A percentile compares a stretch with the other conserved stretches of the same genome.
These are phyloP conservation scores for Fistulifera solaris DNA, from an alignment of 108 stramenopile genomes.

Conservation along the genomic window DNA sequence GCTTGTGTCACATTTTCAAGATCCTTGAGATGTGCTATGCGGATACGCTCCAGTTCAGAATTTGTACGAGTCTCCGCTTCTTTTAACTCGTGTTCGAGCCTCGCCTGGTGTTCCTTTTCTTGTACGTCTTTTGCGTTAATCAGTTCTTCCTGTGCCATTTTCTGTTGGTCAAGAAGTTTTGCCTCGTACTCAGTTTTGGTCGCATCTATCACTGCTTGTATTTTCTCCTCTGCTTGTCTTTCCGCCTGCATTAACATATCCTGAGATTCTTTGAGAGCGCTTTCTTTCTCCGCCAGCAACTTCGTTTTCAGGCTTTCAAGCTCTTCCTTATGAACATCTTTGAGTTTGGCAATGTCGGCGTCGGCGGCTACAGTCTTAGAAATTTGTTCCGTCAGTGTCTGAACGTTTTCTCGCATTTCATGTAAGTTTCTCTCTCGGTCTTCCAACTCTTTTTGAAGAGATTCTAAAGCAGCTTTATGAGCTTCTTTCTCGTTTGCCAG, in stretches of 20 bases:
- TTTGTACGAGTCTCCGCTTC: no score
- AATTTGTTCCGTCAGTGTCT: not conserved
- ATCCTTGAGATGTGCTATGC: not conserved
- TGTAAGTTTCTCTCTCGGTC: not conserved
- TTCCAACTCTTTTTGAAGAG: not conserved
- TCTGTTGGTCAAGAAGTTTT: no score
- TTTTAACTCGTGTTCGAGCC: no score
- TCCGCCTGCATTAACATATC: no score
- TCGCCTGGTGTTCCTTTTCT: no score
- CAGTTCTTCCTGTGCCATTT: no score
- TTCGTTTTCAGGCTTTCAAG: not conserved
- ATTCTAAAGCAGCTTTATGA: constrained; percentile 1
- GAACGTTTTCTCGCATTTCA: not conserved
- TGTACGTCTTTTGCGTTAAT: no score
- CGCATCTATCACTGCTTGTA: no score
- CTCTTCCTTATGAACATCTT: not conserved
- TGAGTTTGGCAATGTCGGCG: no score
- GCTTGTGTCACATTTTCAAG: not conserved
- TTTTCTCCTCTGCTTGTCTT: no score
- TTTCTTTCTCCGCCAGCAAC: not conserved
- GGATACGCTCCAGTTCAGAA: not conserved
- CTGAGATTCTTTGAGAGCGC: no score
- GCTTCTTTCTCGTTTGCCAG: not conserved
- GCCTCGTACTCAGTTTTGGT: no score
- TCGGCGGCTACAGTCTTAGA: not conserved